Evolutionary conservation across 371 early-diverging fungal genomes (phyloP).

Genomic region (Rhizopus sp.): DNA sequence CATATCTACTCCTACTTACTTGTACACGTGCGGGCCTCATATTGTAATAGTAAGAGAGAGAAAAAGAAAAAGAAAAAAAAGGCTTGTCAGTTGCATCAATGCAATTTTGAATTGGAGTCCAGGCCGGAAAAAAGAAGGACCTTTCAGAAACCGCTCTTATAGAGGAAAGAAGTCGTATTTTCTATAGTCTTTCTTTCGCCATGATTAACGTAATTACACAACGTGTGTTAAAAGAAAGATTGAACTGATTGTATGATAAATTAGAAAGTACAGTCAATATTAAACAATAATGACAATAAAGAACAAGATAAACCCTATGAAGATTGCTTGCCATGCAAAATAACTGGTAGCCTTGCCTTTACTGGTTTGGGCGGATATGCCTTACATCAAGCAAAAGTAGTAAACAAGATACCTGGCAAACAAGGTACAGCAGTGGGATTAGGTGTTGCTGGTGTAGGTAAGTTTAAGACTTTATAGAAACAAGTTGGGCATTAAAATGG

Average conservation of each 20-base stretch:
- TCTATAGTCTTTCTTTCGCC: background rate
- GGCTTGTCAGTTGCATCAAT: background rate
- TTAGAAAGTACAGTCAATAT: slow-evolving; percentile 21
- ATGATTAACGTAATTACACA: slow-evolving; percentile 10
- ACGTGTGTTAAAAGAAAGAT: background rate
- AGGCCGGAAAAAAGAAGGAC: too few relatives aligned
- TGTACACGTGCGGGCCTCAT: slow-evolving; percentile 32
- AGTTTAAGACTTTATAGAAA: background rate
- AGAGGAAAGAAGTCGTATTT: background rate
- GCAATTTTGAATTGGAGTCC: background rate
- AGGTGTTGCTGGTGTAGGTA: slow-evolving; percentile 48
- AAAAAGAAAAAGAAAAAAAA: slow-evolving; percentile 4
- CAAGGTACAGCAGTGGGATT: slow-evolving; percentile 40
- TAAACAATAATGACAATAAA: slow-evolving; percentile 4
- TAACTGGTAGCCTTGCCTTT: slow-evolving; percentile 44
- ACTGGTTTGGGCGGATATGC: slow-evolving; percentile 46
- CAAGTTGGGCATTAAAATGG: background rate
- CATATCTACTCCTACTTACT: slow-evolving; percentile 11
- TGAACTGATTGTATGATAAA: background rate
- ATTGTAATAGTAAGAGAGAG: background rate
- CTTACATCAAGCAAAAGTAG: slow-evolving; percentile 31
- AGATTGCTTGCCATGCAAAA: slow-evolving; percentile 47
- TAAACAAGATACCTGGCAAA: slow-evolving; percentile 41
- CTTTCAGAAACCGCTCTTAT: too few relatives aligned
- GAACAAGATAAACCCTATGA: slow-evolving; percentile 19